Evolutionary conservation across 2,329 filamentous ascomycete genomes (phyloP).

Genomic region (Kalmusia sp.): DNA sequence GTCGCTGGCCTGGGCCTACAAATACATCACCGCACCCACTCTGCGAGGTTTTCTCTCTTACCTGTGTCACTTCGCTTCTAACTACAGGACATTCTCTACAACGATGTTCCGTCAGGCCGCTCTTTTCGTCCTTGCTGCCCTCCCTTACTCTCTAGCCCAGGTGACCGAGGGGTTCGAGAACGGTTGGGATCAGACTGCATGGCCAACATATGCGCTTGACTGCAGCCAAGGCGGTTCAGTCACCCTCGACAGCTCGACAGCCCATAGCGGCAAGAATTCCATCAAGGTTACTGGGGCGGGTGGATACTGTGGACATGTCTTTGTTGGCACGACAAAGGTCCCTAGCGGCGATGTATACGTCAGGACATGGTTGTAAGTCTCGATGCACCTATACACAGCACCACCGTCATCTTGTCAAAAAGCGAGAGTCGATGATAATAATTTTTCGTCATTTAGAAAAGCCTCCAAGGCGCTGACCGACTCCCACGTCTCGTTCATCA

Average conservation of each 20-base stretch:
- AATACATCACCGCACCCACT: constrained; percentile 15
- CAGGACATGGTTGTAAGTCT: constrained; percentile 61
- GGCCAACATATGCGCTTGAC: constrained; percentile 66
- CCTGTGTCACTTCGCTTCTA: not conserved
- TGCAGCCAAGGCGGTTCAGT: constrained; percentile 67
- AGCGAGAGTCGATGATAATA: too few species aligned
- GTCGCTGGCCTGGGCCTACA: not conserved
- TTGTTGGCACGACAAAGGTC: constrained; percentile 65
- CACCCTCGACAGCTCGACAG: constrained; percentile 62
- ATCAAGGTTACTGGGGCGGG: constrained; percentile 76
- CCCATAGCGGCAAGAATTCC: constrained; percentile 68
- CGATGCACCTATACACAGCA: constrained; percentile 1
- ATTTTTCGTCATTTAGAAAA: constrained; percentile 52
- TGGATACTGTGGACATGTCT: constrained; percentile 61
- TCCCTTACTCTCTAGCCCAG: constrained; percentile 60
- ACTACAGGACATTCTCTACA: not conserved
- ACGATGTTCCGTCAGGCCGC: constrained; percentile 55
- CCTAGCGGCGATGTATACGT: constrained; percentile 66
- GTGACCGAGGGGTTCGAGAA: constrained; percentile 64
- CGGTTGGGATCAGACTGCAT: constrained; percentile 64
- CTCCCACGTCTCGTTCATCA: constrained; percentile 69
- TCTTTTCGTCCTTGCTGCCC: constrained; percentile 54
- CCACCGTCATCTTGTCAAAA: too few species aligned
- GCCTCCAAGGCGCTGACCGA: constrained; percentile 63
- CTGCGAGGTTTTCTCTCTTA: constrained; percentile 15